Evolutionary conservation across 331 rosid genomes (phyloP), one percentile per base, ranked within the genome.

Genomic region (Cydonia oblonga): DNA sequence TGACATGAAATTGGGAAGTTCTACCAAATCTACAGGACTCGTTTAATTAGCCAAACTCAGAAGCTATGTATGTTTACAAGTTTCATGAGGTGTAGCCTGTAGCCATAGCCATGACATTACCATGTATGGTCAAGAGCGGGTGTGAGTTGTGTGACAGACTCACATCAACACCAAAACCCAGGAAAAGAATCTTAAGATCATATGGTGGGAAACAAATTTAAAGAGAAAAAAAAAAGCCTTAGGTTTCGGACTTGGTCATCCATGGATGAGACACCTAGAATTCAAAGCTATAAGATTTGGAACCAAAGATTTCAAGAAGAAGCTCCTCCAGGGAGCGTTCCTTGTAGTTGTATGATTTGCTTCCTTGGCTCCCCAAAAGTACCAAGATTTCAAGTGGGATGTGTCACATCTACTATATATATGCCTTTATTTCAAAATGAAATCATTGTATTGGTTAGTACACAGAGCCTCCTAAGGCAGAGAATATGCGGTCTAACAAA

Each of bases 181-280:
- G 65, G 65, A 64, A 63, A 29, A 52, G 68, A 78, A 78, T 78
- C 73, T 71, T 8, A 53, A 44, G 24, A 38, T 8, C 22, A 22
- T 60, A 46, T 29, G 61, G 29, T 29, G 29, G 26, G 62, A 69
- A 51, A 69, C 5, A 58, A 57, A 33, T 57, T 15, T 23, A 23
- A 57, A 57, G 38, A 33, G 10, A 1, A 24, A 35, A 52, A 32
- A 32, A 35, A 10, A 29, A 46, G 61, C 66, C 82, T 26, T 5
- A 28, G 35, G 38, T 33, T 79, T 51, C 66, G 75, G 74, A 57
- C 25, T 20, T 16, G 26, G 78, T 30, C 68, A 25, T 44, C 59
- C 14, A 2, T n/a, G 33, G 33, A 66, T 11, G 40, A n/a, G 70
- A 78, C 6, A 78, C 7, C 5, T 20, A 68, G 74, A 40, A 9